These are phyloP conservation scores for Pyrus communis DNA, from an alignment of 306 rosid species.

Conservation along the genomic window DNA sequence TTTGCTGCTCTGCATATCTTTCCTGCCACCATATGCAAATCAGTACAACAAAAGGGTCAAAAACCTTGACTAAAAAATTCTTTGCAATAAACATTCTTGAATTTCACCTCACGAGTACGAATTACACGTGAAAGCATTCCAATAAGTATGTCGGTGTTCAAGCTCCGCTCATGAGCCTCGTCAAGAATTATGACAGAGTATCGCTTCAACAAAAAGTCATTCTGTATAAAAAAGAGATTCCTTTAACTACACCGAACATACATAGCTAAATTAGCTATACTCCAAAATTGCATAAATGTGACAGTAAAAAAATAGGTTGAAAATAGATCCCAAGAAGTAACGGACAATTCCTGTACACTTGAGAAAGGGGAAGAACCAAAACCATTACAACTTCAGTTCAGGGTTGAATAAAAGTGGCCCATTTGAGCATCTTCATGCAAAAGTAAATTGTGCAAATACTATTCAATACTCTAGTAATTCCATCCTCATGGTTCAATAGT, in stretches of 20 bases:
- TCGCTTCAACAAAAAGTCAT: slow-evolving; percentile 67
- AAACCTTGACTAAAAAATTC: neutral
- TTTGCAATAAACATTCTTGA: neutral
- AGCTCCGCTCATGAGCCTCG: slow-evolving; percentile 98
- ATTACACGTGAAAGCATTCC: slow-evolving; percentile 88
- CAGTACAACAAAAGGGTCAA: neutral
- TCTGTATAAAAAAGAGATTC: slow-evolving; percentile 33
- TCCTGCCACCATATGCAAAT: slow-evolving; percentile 29
- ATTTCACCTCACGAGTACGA: slow-evolving; percentile 54
- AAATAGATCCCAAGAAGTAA: neutral
- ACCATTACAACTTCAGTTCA: neutral
- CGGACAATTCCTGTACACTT: neutral
- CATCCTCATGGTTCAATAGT: neutral
- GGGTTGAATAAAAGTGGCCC: neutral
- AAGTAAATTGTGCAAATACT: neutral
- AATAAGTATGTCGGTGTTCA: slow-evolving; percentile 87
- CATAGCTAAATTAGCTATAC: neutral
- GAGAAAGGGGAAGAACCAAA: neutral
- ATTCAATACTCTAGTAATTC: neutral
- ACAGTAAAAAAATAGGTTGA: neutral
- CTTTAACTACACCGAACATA: neutral
- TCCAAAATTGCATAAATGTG: neutral
- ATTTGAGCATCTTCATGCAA: neutral
- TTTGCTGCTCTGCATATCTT: slow-evolving; percentile 40
- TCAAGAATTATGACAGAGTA: slow-evolving; percentile 82